Evolutionary conservation across 345 rosid species (phyloP).

Genomic region (Salix dunnii): DNA sequence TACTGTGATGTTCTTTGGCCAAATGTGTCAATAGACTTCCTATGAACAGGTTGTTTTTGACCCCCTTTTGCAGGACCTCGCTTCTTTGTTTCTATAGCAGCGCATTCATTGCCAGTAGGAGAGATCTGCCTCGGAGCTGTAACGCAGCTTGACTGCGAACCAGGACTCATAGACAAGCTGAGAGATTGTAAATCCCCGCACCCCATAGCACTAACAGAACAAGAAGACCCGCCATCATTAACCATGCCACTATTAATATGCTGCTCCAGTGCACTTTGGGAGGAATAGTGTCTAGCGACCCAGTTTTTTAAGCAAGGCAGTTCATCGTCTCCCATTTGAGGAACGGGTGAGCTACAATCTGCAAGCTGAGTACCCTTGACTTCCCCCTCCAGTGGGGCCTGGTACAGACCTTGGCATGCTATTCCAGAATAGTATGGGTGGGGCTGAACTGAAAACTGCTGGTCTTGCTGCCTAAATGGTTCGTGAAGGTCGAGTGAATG

Average conservation of each 20-base stretch:
- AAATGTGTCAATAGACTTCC: slow-evolving; percentile 70
- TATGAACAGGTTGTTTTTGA: slow-evolving; percentile 65
- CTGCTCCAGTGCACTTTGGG: slow-evolving; percentile 30
- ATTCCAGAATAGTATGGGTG: slow-evolving; percentile 35
- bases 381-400: slow-evolving; percentile 29
- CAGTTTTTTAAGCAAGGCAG: slow-evolving; percentile 40
- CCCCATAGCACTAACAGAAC: slow-evolving; percentile 14
- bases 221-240: slow-evolving; percentile 22
- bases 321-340: slow-evolving; percentile 25
- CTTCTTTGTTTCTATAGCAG: slow-evolving; percentile 52
- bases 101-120: slow-evolving; percentile 31
- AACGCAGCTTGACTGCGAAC: slow-evolving; percentile 49
- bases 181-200: slow-evolving; percentile 42
- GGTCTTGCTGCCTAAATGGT: slow-evolving; percentile 30
- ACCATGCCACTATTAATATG: slow-evolving; percentile 24
- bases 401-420: slow-evolving; percentile 34
- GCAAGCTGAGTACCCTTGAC: slow-evolving; percentile 29
- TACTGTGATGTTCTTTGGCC: slow-evolving; percentile 92
- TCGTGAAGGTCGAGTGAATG: slow-evolving; percentile 36
- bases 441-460: slow-evolving; percentile 25
- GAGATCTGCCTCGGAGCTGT: slow-evolving; percentile 34
- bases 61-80: slow-evolving; percentile 47
- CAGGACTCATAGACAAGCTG: slow-evolving; percentile 51
- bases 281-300: slow-evolving; percentile 37
- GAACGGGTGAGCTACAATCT: slow-evolving; percentile 30